Evolutionary conservation across 2,329 filamentous ascomycete genomes (phyloP).

Genomic region (Helotiales sp.): DNA sequence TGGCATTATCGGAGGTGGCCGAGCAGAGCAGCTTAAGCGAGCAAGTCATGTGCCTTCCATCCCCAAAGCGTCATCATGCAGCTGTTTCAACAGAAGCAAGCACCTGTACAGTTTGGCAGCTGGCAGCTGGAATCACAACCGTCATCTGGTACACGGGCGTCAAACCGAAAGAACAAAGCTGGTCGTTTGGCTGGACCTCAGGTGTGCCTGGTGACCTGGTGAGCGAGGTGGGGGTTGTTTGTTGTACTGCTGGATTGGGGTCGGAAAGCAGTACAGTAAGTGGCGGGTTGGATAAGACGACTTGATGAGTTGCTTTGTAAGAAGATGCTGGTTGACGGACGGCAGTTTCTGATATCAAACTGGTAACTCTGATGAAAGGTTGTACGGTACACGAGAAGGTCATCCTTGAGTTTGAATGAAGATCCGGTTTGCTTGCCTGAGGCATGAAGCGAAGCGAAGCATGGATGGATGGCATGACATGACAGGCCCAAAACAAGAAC

Average conservation of each 20-base stretch:
- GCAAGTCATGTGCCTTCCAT: neutral
- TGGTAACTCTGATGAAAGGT: neutral
- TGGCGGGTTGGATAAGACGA: too few relatives aligned
- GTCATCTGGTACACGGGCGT: neutral
- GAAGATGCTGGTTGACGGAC: too few relatives aligned
- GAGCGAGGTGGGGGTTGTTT: neutral
- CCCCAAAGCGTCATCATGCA: conserved; percentile 3
- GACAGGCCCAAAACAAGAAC: too few relatives aligned
- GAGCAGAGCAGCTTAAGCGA: neutral
- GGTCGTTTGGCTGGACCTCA: too few relatives aligned
- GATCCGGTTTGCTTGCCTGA: conserved; percentile 3
- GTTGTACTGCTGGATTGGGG: neutral
- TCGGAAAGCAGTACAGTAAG: neutral
- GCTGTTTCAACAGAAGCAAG: neutral
- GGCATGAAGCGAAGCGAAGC: neutral
- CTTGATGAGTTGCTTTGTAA: neutral
- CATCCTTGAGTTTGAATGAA: neutral
- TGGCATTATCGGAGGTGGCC: neutral
- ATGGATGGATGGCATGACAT: too few relatives aligned
- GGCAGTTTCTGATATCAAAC: neutral
- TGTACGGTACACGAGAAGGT: too few relatives aligned
- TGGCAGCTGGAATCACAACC: neutral
- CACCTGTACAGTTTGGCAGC: neutral
- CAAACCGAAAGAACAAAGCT: neutral
- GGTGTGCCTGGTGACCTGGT: conserved; percentile 1